Conservation (phyloP, 2,329 filamentous ascomycete genomes). For the Chaetomium olivaceum region DNA sequence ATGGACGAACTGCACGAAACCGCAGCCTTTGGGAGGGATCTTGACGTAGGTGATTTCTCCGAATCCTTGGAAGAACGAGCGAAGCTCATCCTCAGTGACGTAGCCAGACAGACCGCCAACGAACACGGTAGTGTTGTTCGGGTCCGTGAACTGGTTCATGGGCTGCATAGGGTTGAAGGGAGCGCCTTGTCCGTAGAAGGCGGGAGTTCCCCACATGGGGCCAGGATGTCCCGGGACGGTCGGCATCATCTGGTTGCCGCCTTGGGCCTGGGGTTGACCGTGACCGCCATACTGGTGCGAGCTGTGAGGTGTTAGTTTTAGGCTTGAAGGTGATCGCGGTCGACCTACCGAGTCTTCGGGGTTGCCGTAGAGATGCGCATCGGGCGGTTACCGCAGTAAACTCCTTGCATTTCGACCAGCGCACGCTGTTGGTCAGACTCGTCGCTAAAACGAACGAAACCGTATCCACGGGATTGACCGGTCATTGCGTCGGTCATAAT, state of each 20-base stretch:
- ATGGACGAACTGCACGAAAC: conserved; percentile 98
- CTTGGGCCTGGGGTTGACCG: conserved; percentile 37
- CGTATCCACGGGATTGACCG: conserved; percentile 95
- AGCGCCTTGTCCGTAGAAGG: conserved; percentile 42
- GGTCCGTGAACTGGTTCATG: conserved; percentile 99
- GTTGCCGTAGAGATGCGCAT: conserved; percentile 99
- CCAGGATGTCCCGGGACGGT: conserved; percentile 46
- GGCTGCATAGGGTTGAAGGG: conserved; percentile 40
- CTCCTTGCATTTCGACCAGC: conserved; percentile 96
- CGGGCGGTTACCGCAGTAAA: conserved; percentile 96
- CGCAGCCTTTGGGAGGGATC: conserved; percentile 98
- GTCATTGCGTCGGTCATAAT: conserved; percentile 99
- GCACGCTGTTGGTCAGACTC: conserved; percentile 96
- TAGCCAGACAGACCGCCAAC: conserved; percentile 96
- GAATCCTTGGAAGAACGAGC: conserved; percentile 99
- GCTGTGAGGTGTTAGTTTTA: conserved; percentile 32
- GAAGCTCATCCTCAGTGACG: conserved; percentile 98
- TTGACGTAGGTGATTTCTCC: conserved; percentile 99
- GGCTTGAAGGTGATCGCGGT: neutral
- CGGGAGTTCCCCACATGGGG: conserved; percentile 45
- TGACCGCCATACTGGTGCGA: conserved; percentile 45
- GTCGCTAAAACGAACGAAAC: conserved; percentile 95
- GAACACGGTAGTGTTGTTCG: conserved; percentile 99
- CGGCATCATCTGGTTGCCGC: conserved; percentile 43
- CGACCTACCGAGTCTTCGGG: conserved; percentile 77